Evolutionary conservation across 2,329 filamentous ascomycete genomes (phyloP), one percentile per base, ranked within the genome.

Genomic region (Trichophyton equinum): DNA sequence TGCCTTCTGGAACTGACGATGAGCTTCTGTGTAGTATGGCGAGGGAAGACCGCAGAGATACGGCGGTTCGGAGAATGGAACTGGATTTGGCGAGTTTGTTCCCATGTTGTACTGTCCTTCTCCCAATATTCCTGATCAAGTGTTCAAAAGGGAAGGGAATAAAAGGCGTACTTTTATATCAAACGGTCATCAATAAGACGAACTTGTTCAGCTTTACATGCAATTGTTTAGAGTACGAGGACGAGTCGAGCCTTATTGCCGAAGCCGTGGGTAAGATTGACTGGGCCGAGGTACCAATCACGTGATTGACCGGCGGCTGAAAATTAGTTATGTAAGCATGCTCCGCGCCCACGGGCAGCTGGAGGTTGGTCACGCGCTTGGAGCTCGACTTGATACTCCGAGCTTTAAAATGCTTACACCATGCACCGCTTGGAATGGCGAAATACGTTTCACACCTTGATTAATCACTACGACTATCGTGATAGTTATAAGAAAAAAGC

Each of bases 11-110:
- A 85, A 89, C 68, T 74, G 76, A 13, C 77, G 76, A 69, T 90
- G 86, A 3, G 83, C 82, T 2, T 81, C 77, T 25, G 81, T 85
- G 75, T 87, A 88, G 75, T 89, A 87, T 11, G 87, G 83, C 0
- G 85, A 87, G 0, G 87, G 87, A 2, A 89, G 77, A 59, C 86
- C 86, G 66, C 78, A 78, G 55, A 90, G 79, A 75, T 85, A 90
- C 1, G 86, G 81, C 1, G 87, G 87, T 67, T 91, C 87, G 4
- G 85, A 84, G 74, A 90, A 88, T 58, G 87, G 87, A 27, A 88
- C 71, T 3, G 76, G 70, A 55, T 70, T 70, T 8, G 61, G 53
- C 9, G 70, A 68, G 49, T 70, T 70, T n/a, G 65, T 64, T 3
- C 66, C 68, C 70, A 72, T 72, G 18, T 51, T 46, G 13, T 15